Conservation (phyloP, 768 basidiomycete genomes). For the Russula ochroleuca region DNA sequence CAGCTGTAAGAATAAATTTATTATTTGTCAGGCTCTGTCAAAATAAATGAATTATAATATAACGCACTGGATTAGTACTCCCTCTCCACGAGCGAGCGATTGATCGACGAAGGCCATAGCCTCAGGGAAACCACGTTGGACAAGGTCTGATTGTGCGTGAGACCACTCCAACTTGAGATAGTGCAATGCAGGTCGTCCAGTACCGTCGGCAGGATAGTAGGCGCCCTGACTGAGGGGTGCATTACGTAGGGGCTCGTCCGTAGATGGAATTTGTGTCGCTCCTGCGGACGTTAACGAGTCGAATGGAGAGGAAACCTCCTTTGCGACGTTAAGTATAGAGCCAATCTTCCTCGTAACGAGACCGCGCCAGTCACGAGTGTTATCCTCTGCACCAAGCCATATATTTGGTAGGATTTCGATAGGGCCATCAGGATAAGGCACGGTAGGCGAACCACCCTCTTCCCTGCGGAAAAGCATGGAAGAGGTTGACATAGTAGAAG, state of each 20-base stretch:
- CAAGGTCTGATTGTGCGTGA: constrained; percentile 89
- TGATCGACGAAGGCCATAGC: constrained; percentile 82
- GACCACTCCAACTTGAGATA: constrained; percentile 92
- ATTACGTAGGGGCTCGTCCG: constrained; percentile 54
- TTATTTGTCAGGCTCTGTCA: neutral
- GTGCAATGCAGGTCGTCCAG: constrained; percentile 73
- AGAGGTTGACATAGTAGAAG: constrained; percentile 61
- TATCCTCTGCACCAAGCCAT: constrained; percentile 91
- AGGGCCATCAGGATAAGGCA: constrained; percentile 78
- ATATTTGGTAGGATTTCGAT: constrained; percentile 79
- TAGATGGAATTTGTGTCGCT: constrained; percentile 46
- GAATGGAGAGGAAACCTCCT: constrained; percentile 78
- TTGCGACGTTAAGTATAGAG: constrained; percentile 87
- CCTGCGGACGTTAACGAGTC: constrained; percentile 43
- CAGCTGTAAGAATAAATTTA: constrained; percentile 49
- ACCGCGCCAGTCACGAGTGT: constrained; percentile 74
- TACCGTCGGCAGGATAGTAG: constrained; percentile 64
- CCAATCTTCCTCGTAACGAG: constrained; percentile 70
- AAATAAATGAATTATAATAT: neutral
- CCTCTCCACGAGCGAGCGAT: constrained; percentile 68
- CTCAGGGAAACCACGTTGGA: constrained; percentile 67
- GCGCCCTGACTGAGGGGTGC: constrained; percentile 51
- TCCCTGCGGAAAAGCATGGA: constrained; percentile 58
- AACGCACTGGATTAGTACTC: constrained; percentile 81
- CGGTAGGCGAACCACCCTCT: constrained; percentile 53